Conservation (phyloP, 2,329 filamentous ascomycete species). For the Aspergillus sp. region DNA sequence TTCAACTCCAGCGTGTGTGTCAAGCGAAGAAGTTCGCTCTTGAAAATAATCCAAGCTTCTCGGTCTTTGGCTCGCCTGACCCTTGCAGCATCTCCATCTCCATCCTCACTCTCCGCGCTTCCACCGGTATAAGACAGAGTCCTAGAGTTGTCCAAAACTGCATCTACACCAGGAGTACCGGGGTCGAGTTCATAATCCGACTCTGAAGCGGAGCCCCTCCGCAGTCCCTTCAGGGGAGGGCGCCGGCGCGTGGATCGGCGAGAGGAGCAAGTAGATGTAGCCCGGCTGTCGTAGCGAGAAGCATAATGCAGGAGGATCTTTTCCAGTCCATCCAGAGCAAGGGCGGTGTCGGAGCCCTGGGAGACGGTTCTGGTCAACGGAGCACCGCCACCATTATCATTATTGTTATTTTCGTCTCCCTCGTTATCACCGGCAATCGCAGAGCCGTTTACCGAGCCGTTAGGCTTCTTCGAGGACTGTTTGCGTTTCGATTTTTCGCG, state of each 20-base stretch:
- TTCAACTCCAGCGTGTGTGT: conserved; percentile 86
- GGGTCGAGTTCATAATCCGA: conserved; percentile 85
- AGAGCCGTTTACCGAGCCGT: conserved; percentile 42
- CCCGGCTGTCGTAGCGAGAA: conserved; percentile 27
- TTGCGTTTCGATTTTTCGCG: conserved; percentile 71
- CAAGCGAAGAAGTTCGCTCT: conserved; percentile 85
- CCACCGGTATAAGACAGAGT: conserved; percentile 74
- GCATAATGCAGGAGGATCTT: conserved; percentile 58
- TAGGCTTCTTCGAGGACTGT: conserved; percentile 50
- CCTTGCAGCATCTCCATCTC: conserved; percentile 46
- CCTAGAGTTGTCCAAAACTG: conserved; percentile 82
- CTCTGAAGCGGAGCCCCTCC: conserved; percentile 67
- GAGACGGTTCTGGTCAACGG: conserved; percentile 49
- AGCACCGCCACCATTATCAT: conserved; percentile 17
- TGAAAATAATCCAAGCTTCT: conserved; percentile 82
- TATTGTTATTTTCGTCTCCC: conserved; percentile 13
- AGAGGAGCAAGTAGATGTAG: conserved; percentile 15
- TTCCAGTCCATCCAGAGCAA: conserved; percentile 78
- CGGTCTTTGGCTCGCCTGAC: conserved; percentile 64
- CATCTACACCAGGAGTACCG: conserved; percentile 82
- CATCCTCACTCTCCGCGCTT: conserved; percentile 41
- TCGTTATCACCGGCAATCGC: conserved; percentile 28
- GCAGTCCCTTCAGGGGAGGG: conserved; percentile 34
- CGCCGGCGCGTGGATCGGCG: conserved; percentile 36
- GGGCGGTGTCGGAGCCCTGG: conserved; percentile 65